phyloP scores from a whole-genome alignment of 2,329 filamentous ascomycete genomes.

The Exserohilum rostratum region DNA sequence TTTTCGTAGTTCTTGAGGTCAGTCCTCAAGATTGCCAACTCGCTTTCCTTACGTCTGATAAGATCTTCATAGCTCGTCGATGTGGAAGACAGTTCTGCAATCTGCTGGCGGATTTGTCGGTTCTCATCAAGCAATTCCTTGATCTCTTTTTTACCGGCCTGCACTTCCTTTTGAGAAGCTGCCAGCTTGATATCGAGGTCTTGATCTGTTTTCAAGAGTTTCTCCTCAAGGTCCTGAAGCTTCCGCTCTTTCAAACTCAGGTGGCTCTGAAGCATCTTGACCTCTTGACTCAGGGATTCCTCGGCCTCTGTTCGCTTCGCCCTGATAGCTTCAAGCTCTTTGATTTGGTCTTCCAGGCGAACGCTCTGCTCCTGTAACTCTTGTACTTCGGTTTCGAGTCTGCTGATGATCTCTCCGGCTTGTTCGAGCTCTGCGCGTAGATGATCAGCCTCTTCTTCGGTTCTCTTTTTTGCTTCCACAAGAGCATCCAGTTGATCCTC shows the following conservation, averaged over 20 bases:
- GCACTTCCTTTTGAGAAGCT: slow-evolving; percentile 77
- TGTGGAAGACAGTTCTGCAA: slow-evolving; percentile 84
- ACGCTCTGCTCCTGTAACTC: slow-evolving; percentile 71
- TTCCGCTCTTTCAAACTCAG: slow-evolving; percentile 88
- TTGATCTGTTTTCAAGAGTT: slow-evolving; percentile 83
- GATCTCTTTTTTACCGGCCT: slow-evolving; percentile 73
- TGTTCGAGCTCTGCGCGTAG: slow-evolving; percentile 86
- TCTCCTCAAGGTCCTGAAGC: slow-evolving; percentile 81
- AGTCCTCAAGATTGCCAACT: slow-evolving; percentile 80
- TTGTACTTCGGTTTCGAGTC: slow-evolving; percentile 84
- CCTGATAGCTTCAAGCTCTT: slow-evolving; percentile 72
- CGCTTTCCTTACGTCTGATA: slow-evolving; percentile 91
- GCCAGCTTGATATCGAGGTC: slow-evolving; percentile 87
- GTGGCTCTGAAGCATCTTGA: slow-evolving; percentile 91
- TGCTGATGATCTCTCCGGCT: slow-evolving; percentile 83
- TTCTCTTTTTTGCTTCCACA: slow-evolving; percentile 84
- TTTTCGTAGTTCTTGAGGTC: slow-evolving; percentile 84
- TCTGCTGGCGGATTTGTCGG: slow-evolving; percentile 79
- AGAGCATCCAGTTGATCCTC: slow-evolving; percentile 93
- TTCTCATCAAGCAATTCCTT: slow-evolving; percentile 81
- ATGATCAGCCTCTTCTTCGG: slow-evolving; percentile 81
- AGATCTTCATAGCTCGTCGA: slow-evolving; percentile 96
- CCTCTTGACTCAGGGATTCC: slow-evolving; percentile 76
- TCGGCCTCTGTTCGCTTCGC: slow-evolving; percentile 78
- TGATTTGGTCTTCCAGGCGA: slow-evolving; percentile 72